Evolutionary conservation across 2,329 filamentous ascomycete species (phyloP), one percentile per base, ranked within the genome.

Genomic region (Talaromyces sp.): DNA sequence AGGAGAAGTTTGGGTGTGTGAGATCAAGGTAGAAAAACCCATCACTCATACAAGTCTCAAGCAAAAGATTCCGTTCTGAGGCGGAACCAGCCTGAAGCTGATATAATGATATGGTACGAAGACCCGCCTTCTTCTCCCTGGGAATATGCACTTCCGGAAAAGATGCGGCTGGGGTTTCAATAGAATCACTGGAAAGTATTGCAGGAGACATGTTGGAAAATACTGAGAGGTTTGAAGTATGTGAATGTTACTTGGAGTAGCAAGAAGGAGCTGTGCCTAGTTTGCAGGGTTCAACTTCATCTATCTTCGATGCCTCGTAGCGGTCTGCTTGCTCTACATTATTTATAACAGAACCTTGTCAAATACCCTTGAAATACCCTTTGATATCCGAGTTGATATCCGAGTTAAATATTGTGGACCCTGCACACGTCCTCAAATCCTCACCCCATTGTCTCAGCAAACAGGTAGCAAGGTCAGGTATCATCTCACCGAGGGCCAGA

Each of bases 321-420:
- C 5, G 51, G 51, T 6, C 27, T 53, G 51, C 28, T 53, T 53
- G 51, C 31, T 27, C 31, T 56, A 36, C 53, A 27, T 31, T 27
- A 56, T 33, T 56, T 40, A 36, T 56, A 36, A 56, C 31, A 36
- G 14, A 23, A 7, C 7, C 16, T 23, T 36, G 31, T 8, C 16
- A 18, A 40, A n/a, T 56, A 56, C 18, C 33, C 53, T 56, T 56
- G 53, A 56, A 56, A 56, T 40, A 56, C 31, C 53, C 53, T 56
- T 56, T 27, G 31, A 56, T 56, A 56, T 34, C 53, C 53, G 53
- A 23, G 23, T 23, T 23, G 23, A 23, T 23, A 23, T 23, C 23
- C 23, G 23, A 23, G 31, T 30, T 27, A 30, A 27, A 56, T 56
- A 56, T 12, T 56, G 10, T 53, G 51, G 51, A 53, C 16, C 51